Percentiles rank a stretch among this genome's conserved stretches.
Conservation (phyloP, 257 asterid species). For the Petrea volubilis region DNA sequence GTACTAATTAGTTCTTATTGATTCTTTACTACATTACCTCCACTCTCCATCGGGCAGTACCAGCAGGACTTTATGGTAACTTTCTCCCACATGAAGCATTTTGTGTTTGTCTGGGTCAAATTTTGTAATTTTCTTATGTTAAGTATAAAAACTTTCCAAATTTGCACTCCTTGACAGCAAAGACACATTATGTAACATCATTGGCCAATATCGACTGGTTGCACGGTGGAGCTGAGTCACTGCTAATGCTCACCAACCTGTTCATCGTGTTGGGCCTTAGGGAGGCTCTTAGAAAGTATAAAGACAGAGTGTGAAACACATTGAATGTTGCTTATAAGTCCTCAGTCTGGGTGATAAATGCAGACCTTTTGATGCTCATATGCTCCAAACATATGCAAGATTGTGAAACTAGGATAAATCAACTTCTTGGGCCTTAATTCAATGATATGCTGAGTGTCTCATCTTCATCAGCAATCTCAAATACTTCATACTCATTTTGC, state of each 20-base stretch:
- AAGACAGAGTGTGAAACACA: slow-evolving; percentile 18
- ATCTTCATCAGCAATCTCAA: background rate
- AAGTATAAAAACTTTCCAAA: slow-evolving; percentile 17
- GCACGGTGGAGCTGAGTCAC: slow-evolving; percentile 83
- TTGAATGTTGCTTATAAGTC: slow-evolving; percentile 32
- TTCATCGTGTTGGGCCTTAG: slow-evolving; percentile 69
- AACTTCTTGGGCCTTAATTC: no score
- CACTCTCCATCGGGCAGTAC: slow-evolving; percentile 50
- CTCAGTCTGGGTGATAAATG: slow-evolving; percentile 32
- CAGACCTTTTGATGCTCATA: background rate
- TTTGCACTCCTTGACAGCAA: slow-evolving; percentile 47
- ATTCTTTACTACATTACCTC: slow-evolving; percentile 24
- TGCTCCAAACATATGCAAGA: background rate
- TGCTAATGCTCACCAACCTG: slow-evolving; percentile 65
- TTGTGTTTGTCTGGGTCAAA: background rate
- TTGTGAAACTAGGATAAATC: background rate
- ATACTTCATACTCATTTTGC: background rate
- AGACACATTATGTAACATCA: slow-evolving; percentile 75
- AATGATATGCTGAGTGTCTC: background rate
- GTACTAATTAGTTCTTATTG: slow-evolving; percentile 25
- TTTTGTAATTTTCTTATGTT: background rate
- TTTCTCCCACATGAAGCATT: slow-evolving; percentile 3
- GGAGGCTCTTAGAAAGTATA: slow-evolving; percentile 40
- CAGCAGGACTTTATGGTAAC: slow-evolving; percentile 85
- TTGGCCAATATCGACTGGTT: slow-evolving; percentile 83